Conservation (phyloP, 1,284 basidiomycete genomes). For the Abortiporus biennis region DNA sequence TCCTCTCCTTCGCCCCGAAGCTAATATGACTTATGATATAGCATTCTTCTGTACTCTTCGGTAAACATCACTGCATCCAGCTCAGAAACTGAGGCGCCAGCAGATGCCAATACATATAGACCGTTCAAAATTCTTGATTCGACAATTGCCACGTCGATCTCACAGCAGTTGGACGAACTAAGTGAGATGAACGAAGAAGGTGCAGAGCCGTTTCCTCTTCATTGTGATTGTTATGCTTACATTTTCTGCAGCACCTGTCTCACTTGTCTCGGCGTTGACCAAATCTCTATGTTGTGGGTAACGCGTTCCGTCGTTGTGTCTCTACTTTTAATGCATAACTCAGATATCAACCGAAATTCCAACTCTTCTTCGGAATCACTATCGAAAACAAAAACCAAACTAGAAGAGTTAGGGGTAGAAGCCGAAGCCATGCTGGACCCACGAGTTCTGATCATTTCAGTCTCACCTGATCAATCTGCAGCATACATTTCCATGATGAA, state of each 20-base stretch:
- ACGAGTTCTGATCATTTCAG: conserved; percentile 87
- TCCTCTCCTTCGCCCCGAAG: not conserved
- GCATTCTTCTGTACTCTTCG: conserved; percentile 72
- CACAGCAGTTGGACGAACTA: conserved; percentile 52
- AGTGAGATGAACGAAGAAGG: conserved; percentile 43
- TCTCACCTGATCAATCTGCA: conserved; percentile 82
- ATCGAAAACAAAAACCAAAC: conserved; percentile 28
- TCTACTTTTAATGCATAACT: not conserved
- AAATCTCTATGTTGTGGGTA: conserved; percentile 85
- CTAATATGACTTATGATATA: conserved; percentile 22
- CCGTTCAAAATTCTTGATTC: conserved; percentile 76
- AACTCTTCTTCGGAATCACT: too few relatives aligned
- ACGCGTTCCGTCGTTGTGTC: conserved; percentile 1
- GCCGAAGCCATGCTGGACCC: conserved; percentile 57
- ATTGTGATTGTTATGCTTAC: conserved; percentile 6
- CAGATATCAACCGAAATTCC: conserved; percentile 82
- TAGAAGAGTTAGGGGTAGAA: conserved; percentile 25
- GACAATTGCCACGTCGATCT: conserved; percentile 58
- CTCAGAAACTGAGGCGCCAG: conserved; percentile 31
- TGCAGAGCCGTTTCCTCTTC: conserved; percentile 21
- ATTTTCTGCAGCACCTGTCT: conserved; percentile 47
- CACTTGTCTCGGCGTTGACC: conserved; percentile 81
- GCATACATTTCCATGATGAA: conserved; percentile 99
- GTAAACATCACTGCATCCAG: conserved; percentile 31
- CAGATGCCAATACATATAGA: conserved; percentile 77